These are phyloP conservation scores for Saprolegnia diclina DNA, from an alignment of 352 stramenopile genomes.

Conservation along the genomic window DNA sequence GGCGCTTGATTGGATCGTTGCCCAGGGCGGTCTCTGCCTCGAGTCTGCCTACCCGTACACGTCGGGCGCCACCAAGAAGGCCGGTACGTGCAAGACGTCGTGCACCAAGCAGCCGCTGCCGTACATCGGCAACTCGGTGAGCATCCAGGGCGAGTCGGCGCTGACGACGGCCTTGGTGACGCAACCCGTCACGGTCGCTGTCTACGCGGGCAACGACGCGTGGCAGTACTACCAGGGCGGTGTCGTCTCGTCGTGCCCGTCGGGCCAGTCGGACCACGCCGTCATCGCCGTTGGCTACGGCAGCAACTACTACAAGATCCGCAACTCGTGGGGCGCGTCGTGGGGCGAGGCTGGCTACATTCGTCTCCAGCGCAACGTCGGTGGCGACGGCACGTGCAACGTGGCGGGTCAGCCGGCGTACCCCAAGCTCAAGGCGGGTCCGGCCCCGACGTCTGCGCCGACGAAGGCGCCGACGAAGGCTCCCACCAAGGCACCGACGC, in stretches of 20 bases:
- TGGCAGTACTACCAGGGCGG: conserved; percentile 97
- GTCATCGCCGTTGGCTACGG: conserved; percentile 95
- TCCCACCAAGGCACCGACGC: too few relatives aligned
- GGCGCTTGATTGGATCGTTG: conserved; percentile 93
- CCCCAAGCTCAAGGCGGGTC: too few relatives aligned
- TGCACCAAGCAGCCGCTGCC: conserved; percentile 88
- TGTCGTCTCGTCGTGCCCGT: conserved; percentile 76
- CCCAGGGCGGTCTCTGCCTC: conserved; percentile 85
- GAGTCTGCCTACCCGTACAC: conserved; percentile 95
- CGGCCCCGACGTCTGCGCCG: too few relatives aligned
- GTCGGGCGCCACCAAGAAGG: conserved; percentile 51
- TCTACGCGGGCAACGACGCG: conserved; percentile 88
- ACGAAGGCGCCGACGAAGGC: too few relatives aligned
- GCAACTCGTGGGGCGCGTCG: conserved; percentile 93
- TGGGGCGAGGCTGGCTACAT: conserved; percentile 95
- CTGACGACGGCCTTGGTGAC: conserved; percentile 84
- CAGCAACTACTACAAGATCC: conserved; percentile 88
- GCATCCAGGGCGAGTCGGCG: conserved; percentile 49
- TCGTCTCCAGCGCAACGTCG: conserved; percentile 37
- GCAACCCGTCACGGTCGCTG: conserved; percentile 92
- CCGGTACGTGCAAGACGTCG: conserved; percentile 60
- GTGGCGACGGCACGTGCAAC: conserved; percentile 22
- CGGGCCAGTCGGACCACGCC: conserved; percentile 92
- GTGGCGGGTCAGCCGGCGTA: not conserved
- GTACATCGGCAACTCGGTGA: conserved; percentile 88